These are phyloP conservation scores for Juglanconis oblonga DNA, from an alignment of 2,329 filamentous ascomycete genomes.

Conservation along the genomic window DNA sequence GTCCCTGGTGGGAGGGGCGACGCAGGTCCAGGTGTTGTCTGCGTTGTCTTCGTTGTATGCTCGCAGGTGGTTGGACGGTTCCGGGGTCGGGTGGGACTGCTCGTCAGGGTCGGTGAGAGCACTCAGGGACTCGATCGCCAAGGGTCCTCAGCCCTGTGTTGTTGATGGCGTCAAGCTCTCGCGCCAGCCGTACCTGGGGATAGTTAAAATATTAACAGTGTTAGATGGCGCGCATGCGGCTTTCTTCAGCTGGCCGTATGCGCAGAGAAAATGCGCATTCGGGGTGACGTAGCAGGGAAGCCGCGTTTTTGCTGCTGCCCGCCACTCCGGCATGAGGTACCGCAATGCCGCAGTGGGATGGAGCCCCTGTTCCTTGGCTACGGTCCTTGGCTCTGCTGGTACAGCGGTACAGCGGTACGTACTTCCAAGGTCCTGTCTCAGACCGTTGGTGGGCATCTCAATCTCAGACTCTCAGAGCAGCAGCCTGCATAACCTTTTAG, in stretches of 20 bases:
- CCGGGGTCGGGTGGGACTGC: neutral
- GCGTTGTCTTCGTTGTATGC: neutral
- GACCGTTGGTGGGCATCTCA: too few species aligned
- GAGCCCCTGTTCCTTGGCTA: too few species aligned
- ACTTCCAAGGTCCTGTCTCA: too few species aligned
- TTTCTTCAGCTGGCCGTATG: neutral
- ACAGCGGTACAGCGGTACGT: too few species aligned
- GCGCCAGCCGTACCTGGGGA: conserved; percentile 9
- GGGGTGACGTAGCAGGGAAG: conserved; percentile 13
- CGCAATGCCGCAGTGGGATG: too few species aligned
- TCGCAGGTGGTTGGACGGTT: neutral
- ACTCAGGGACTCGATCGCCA: neutral
- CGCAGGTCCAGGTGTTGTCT: neutral
- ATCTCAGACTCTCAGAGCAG: too few species aligned
- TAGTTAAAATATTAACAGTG: neutral
- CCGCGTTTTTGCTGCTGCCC: neutral
- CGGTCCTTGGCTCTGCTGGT: too few species aligned
- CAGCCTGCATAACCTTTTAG: neutral
- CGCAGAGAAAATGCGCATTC: neutral
- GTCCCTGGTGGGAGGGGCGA: neutral
- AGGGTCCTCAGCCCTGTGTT: neutral
- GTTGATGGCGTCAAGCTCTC: neutral
- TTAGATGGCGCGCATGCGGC: too few species aligned
- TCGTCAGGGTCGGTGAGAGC: neutral
- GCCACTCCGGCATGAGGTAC: too few species aligned